Evolutionary conservation across 1,284 basidiomycete species (phyloP).

Genomic region (Lignosus rhinocerotis): DNA sequence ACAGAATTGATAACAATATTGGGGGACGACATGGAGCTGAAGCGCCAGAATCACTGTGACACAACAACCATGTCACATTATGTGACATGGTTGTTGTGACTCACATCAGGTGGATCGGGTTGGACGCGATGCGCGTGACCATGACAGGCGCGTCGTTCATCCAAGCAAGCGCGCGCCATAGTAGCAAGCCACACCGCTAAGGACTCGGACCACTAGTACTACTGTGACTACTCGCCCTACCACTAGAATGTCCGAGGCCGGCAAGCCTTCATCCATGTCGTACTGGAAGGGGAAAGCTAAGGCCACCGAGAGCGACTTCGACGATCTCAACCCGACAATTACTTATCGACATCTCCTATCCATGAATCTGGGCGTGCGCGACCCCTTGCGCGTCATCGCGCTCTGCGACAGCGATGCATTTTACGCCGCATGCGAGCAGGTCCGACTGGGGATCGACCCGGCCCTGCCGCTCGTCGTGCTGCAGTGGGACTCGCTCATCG

Average conservation of each 20-base stretch:
- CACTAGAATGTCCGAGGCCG: background rate
- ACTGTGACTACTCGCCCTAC: background rate
- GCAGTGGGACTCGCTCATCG: slow-evolving; percentile 92
- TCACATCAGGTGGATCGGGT: no score
- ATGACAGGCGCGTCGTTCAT: slow-evolving; percentile 1
- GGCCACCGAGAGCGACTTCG: slow-evolving; percentile 42
- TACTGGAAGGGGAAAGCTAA: slow-evolving; percentile 55
- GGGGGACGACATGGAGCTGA: no score
- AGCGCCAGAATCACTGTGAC: no score
- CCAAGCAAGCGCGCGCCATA: background rate
- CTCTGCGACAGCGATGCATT: slow-evolving; percentile 95
- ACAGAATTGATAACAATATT: no score
- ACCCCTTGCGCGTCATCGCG: slow-evolving; percentile 78
- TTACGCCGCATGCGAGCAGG: slow-evolving; percentile 89
- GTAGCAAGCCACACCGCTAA: background rate
- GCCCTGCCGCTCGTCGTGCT: slow-evolving; percentile 85
- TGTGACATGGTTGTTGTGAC: no score
- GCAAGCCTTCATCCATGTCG: slow-evolving; percentile 9
- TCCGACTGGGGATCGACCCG: slow-evolving; percentile 74
- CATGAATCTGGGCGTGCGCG: slow-evolving; percentile 61
- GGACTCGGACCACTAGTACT: background rate
- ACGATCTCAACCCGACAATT: slow-evolving; percentile 62
- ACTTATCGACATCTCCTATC: slow-evolving; percentile 75
- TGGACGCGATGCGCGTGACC: background rate
- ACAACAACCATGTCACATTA: no score